phyloP scores from a whole-genome alignment of 257 asterid species.

The Linderniella brevidens region DNA sequence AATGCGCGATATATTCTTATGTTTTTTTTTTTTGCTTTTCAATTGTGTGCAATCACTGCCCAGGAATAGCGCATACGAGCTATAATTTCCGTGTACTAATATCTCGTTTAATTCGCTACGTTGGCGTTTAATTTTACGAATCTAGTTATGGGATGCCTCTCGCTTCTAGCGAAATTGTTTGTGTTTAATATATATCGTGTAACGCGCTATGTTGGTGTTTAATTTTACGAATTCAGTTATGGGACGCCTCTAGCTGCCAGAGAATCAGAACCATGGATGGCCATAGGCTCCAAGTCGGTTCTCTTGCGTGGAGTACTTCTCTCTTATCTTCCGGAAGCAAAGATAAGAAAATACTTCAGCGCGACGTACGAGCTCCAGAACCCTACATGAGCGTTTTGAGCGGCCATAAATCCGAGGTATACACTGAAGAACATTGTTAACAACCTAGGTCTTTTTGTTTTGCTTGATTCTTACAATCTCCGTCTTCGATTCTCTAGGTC shows the following conservation, averaged over 20 bases:
- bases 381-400: constrained; percentile 63
- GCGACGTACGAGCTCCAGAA: constrained; percentile 61
- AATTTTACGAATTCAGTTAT: too few relatives aligned
- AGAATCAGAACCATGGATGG: constrained; percentile 87
- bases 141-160: constrained; percentile 86
- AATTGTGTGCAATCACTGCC: too few relatives aligned
- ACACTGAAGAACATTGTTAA: not conserved
- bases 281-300: constrained; percentile 77
- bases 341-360: constrained; percentile 85
- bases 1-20: too few relatives aligned
- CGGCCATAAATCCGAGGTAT: constrained; percentile 95
- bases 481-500: too few relatives aligned
- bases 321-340: constrained; percentile 83
- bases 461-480: constrained; percentile 1
- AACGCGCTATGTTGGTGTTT: too few relatives aligned
- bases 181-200: too few relatives aligned
- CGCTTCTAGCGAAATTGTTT: too few relatives aligned
- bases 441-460: not conserved
- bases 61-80: too few relatives aligned
- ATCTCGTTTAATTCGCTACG: too few relatives aligned
- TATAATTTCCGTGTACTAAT: too few relatives aligned
- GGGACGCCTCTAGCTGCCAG: constrained; percentile 23
- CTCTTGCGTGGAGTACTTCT: constrained; percentile 91
- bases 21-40: too few relatives aligned
- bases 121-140: constrained; percentile 10